These are phyloP conservation scores for Acanthamoeba quina DNA, from an alignment of 208 protist species.

Conservation along the genomic window DNA sequence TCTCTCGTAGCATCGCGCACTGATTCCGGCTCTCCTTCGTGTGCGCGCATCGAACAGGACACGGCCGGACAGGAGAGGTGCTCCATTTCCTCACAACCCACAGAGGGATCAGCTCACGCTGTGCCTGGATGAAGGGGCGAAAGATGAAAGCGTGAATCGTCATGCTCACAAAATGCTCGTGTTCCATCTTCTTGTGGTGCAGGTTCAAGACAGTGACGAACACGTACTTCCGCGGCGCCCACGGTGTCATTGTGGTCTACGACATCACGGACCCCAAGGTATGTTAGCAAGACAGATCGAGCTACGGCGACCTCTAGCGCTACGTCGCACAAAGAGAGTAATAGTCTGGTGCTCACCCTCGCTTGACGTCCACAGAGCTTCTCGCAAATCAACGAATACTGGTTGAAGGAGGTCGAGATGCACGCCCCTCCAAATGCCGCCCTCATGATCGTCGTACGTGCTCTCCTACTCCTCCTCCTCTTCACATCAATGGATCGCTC, in stretches of 20 bases:
- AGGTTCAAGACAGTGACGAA: constrained; percentile 69
- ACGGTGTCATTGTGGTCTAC: constrained; percentile 48
- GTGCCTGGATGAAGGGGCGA: no score
- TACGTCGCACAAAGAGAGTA: no score
- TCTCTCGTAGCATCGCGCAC: background rate
- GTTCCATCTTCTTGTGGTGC: background rate
- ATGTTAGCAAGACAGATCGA: background rate
- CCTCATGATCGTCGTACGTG: constrained; percentile 56
- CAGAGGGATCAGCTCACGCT: no score
- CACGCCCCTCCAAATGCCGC: constrained; percentile 43
- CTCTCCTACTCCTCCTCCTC: no score
- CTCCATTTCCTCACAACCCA: background rate
- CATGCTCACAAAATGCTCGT: background rate
- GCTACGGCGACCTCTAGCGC: no score
- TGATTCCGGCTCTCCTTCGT: background rate
- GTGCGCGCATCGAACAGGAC: background rate
- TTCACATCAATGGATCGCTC: background rate
- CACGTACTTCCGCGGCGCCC: constrained; percentile 52
- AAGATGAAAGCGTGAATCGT: no score
- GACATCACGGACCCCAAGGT: constrained; percentile 56
- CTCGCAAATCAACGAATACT: constrained; percentile 47
- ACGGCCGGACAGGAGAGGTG: constrained; percentile 27
- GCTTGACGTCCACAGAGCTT: background rate
- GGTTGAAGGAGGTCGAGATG: constrained; percentile 58
- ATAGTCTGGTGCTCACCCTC: background rate